phyloP scores from a whole-genome alignment of 2,329 filamentous ascomycete genomes.

The Penicillium fuscoglaucum region DNA sequence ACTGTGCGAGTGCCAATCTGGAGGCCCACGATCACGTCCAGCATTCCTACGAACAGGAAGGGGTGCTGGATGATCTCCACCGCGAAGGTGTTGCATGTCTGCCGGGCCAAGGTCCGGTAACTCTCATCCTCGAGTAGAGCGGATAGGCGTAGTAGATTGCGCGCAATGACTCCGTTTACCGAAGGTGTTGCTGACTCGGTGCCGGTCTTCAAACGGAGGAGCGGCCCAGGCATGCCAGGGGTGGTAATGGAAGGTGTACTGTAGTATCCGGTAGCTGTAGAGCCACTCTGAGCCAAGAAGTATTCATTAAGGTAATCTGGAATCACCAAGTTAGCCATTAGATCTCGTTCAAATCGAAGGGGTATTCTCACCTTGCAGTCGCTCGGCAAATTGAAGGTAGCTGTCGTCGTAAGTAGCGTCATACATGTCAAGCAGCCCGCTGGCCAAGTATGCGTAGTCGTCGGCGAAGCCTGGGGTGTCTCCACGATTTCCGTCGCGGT shows the following conservation, averaged over 20 bases:
- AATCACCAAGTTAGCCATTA: conserved; percentile 4
- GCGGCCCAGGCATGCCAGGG: conserved; percentile 58
- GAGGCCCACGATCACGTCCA: conserved; percentile 72
- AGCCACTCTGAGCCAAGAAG: conserved; percentile 68
- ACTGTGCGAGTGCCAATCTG: conserved; percentile 67
- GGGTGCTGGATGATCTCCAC: conserved; percentile 90
- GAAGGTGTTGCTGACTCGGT: conserved; percentile 92
- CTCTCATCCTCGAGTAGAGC: conserved; percentile 65
- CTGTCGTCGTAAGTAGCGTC: conserved; percentile 74
- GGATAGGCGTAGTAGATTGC: conserved; percentile 80
- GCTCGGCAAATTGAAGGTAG: conserved; percentile 78
- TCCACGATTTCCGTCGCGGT: conserved; percentile 63
- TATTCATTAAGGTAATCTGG: conserved; percentile 70
- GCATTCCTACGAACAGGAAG: conserved; percentile 81
- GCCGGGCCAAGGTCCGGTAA: conserved; percentile 65
- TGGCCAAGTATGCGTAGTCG: conserved; percentile 88
- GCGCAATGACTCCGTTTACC: conserved; percentile 81
- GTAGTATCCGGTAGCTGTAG: conserved; percentile 44
- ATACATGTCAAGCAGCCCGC: conserved; percentile 80
- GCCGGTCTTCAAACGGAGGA: conserved; percentile 88
- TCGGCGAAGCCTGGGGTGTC: conserved; percentile 78
- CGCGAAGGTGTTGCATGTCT: conserved; percentile 82
- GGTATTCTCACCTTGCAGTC: conserved; percentile 66
- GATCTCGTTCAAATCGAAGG: neutral
- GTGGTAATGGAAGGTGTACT: conserved; percentile 51